Conservation (phyloP, 371 early-diverging fungal genomes). For the Saksenaea vasiformis region DNA sequence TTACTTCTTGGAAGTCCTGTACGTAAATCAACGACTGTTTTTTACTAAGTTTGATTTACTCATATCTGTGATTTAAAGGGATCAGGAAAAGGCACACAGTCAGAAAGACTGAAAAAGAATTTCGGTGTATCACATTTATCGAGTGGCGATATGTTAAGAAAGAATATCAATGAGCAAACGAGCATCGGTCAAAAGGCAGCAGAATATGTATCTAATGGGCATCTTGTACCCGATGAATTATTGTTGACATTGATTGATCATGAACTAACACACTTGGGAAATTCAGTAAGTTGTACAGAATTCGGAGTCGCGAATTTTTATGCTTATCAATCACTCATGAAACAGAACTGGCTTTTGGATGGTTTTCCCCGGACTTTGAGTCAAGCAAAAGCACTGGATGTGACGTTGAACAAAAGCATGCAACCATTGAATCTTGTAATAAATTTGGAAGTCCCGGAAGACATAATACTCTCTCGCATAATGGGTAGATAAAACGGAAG, state of each 20-base stretch:
- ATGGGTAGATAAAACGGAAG: conserved; percentile 53
- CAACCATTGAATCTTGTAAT: conserved; percentile 85
- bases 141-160: conserved; percentile 84
- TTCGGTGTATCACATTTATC: conserved; percentile 73
- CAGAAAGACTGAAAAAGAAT: conserved; percentile 67
- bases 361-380: conserved; percentile 94
- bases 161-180: conserved; percentile 73
- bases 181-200: conserved; percentile 67
- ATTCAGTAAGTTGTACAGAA: conserved; percentile 32
- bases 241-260: conserved; percentile 74
- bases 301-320: conserved; percentile 4
- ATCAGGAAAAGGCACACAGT: conserved; percentile 89
- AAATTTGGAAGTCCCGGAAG: conserved; percentile 89
- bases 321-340: not conserved
- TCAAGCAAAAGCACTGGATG: conserved; percentile 86
- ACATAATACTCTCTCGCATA: conserved; percentile 89
- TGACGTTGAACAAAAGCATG: conserved; percentile 48
- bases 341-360: conserved; percentile 86
- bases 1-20: conserved; percentile 66
- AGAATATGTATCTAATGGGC: conserved; percentile 54
- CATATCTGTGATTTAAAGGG: conserved; percentile 52
- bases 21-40: conserved; percentile 15
- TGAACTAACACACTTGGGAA: conserved; percentile 60
- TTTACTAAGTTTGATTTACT: not conserved
- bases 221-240: conserved; percentile 78